Base-by-base conservation (phyloP, 768 basidiomycete genomes). In the Sarcodon sp. region DNA sequence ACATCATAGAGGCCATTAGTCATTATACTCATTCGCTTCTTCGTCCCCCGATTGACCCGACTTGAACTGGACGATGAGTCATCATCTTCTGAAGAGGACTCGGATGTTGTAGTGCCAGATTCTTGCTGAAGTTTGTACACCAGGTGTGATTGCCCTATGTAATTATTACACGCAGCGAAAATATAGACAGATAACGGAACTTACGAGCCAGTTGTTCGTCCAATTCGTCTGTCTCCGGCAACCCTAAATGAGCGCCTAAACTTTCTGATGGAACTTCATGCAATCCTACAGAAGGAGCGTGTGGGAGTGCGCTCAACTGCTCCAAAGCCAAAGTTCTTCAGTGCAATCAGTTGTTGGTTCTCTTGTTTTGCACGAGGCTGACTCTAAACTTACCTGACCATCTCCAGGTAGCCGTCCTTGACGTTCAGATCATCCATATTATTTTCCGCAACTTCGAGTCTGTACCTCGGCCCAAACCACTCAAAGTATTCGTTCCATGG, bases 391-490 rank as follows among this genome's bases (percentile, higher is more conserved):
- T 50, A 88, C 83, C 83, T 76, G 47, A 93, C 83, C 55, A 71
- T 72, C 49, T 94, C 83, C 33, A 98, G 64, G 31, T 87, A 85
- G 8, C 77, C 77, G 55, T 93, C 85, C 53, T 75, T 77, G 50
- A 82, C 64, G 60, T 98, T 99, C 56, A 87, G 66, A 58, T 98
- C 90, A 51, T 96, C 92, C 86, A 94, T 89, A 59, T 98, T 98
- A 57, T 86, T 97, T 53, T 77, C 73, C 21, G 80, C 73, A 1
- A 99, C 93, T 58, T 97, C 93, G 35, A 99, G 70, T 51, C 92
- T 73, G 64, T 93, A 99, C 51, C 92, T 70, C 12, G 94, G 94
- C 0, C 93, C 96, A 61, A 93, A 98, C 83, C 92, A 99, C 63
- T 98, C 94, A 60, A 97, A 88, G 62, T 91, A 94, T 55, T 82